Percentiles rank a stretch among this genome's conserved stretches.
Evolutionary conservation across 257 asterid species (phyloP).

Genomic region (Solanum etuberosum): DNA sequence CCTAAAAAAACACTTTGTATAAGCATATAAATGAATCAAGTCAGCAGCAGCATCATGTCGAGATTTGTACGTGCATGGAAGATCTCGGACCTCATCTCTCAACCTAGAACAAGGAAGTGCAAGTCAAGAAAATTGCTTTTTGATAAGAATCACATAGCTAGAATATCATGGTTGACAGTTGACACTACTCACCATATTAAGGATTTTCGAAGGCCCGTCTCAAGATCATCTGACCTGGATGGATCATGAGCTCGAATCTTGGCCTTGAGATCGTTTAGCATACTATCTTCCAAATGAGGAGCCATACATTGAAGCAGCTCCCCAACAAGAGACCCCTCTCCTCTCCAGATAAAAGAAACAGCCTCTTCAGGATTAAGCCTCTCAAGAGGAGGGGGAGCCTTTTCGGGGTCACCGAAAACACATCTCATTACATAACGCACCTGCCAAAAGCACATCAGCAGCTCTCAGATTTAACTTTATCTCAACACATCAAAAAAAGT

Average conservation of each 20-base stretch:
- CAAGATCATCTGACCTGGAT: constrained; percentile 51
- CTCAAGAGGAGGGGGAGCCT: constrained; percentile 92
- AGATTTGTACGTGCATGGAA: constrained; percentile 78
- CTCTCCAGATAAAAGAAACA: constrained; percentile 73
- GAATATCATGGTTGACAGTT: not conserved
- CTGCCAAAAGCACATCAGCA: constrained; percentile 22
- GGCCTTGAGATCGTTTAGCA: constrained; percentile 61
- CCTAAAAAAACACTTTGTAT: constrained; percentile 69
- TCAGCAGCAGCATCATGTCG: constrained; percentile 99
- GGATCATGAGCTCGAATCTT: constrained; percentile 79
- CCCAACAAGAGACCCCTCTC: constrained; percentile 85
- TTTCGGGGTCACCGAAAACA: constrained; percentile 87
- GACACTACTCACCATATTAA: constrained; percentile 62
- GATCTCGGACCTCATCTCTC: constrained; percentile 93
- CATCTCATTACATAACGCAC: constrained; percentile 95
- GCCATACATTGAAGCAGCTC: constrained; percentile 71
- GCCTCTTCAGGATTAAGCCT: constrained; percentile 73
- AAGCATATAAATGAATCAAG: constrained; percentile 86
- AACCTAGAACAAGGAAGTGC: constrained; percentile 45
- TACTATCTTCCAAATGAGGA: constrained; percentile 74
- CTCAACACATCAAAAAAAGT: not conserved
- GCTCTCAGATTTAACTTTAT: not conserved
- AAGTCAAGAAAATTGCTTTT: not conserved
- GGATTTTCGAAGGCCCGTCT: constrained; percentile 59
- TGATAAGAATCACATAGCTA: not conserved